Percentiles rank a stretch among this genome's conserved stretches.
Evolutionary conservation across 164 flowering plant genomes (phyloP).

Genomic region (Santalum album): DNA sequence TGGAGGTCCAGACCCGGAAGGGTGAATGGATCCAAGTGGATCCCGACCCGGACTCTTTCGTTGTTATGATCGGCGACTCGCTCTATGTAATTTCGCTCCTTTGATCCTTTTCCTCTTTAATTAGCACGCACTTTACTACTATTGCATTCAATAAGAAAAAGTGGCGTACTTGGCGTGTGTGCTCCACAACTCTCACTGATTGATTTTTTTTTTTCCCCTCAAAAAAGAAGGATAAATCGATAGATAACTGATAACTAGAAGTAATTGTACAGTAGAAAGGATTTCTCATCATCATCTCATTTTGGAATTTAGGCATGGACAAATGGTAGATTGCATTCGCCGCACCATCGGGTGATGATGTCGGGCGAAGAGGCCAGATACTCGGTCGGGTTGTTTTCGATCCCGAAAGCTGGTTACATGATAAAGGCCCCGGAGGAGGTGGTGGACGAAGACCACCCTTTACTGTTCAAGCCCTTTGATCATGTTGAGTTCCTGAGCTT

Average conservation of each 20-base stretch:
- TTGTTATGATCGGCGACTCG: conserved; percentile 57
- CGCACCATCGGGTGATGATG: conserved; percentile 52
- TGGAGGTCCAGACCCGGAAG: conserved; percentile 37
- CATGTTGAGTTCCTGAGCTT: conserved; percentile 29
- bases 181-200: too few relatives aligned
- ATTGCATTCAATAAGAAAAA: too few relatives aligned
- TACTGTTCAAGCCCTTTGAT: conserved; percentile 54
- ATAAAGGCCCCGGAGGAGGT: conserved; percentile 48
- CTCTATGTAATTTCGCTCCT: conserved; percentile 25
- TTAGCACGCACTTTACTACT: too few relatives aligned
- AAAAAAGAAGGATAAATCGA: too few relatives aligned
- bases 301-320: conserved; percentile 37
- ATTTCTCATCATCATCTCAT: too few relatives aligned
- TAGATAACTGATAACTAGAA: too few relatives aligned
- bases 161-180: too few relatives aligned
- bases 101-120: background rate
- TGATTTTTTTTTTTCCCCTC: too few relatives aligned
- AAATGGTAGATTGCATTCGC: conserved; percentile 43
- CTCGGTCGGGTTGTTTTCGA: conserved; percentile 48
- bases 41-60: conserved; percentile 31
- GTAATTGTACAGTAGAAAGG: too few relatives aligned
- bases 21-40: conserved; percentile 43
- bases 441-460: conserved; percentile 54
- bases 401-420: conserved; percentile 29
- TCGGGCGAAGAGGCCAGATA: conserved; percentile 34